Percentiles rank a stretch among this genome's conserved stretches.
Evolutionary conservation across 495 filamentous ascomycete genomes (phyloP).

Genomic region (Penicillium diatomitis): DNA sequence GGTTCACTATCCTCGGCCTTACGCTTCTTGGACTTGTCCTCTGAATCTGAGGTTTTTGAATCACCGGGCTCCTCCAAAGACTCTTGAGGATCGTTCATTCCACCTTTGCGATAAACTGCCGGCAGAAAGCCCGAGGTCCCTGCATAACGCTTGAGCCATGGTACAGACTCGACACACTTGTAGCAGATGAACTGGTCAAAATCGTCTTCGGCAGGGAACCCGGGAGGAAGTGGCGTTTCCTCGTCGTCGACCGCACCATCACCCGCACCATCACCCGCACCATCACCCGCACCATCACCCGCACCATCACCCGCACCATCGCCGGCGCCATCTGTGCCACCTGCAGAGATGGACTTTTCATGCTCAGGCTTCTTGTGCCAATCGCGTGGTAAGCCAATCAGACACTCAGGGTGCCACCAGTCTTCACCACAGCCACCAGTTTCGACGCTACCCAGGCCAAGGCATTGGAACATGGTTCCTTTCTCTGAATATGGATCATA

Average conservation of each 20-base stretch:
- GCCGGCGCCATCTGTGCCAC: conserved; percentile 20
- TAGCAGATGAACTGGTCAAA: conserved; percentile 90
- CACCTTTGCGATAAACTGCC: conserved; percentile 45
- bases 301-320: conserved; percentile 22
- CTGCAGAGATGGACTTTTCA: conserved; percentile 34
- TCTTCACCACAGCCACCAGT: conserved; percentile 93
- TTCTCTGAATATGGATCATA: conserved; percentile 83
- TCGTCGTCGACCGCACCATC: conserved; percentile 30
- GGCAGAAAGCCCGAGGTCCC: conserved; percentile 71
- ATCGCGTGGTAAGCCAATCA: conserved; percentile 64
- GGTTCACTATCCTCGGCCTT: conserved; percentile 55
- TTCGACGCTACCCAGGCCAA: conserved; percentile 71
- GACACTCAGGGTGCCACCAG: conserved; percentile 96
- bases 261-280: conserved; percentile 18
- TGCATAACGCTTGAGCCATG: conserved; percentile 92
- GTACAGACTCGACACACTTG: conserved; percentile 79
- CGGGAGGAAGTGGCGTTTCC: conserved; percentile 58
- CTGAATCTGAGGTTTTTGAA: conserved; percentile 7
- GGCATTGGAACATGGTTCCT: conserved; percentile 98
- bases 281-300: conserved; percentile 24
- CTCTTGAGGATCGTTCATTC: conserved; percentile 7
- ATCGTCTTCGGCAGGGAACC: conserved; percentile 79
- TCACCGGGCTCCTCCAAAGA: not conserved
- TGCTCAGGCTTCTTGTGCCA: conserved; percentile 30
- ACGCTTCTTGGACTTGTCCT: conserved; percentile 54